These are phyloP conservation scores for Ascochyta koolunga DNA, from an alignment of 2,329 filamentous ascomycete genomes.

Conservation along the genomic window DNA sequence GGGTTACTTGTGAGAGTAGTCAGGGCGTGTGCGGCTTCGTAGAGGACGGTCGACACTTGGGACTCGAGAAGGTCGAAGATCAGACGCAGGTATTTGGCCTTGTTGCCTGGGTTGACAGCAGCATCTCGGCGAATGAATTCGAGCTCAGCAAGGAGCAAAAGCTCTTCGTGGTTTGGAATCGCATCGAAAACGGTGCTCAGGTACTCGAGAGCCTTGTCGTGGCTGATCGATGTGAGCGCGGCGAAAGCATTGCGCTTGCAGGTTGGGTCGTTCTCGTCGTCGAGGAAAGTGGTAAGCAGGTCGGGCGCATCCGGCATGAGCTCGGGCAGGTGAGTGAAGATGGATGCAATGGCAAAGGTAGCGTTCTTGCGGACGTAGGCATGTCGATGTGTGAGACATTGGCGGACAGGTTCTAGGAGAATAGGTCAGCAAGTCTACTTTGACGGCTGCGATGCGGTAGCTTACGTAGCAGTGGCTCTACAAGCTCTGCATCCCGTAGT, in stretches of 20 bases:
- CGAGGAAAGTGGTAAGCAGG: conserved; percentile 86
- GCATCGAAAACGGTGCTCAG: conserved; percentile 89
- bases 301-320: conserved; percentile 96
- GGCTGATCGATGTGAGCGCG: conserved; percentile 86
- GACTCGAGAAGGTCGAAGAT: conserved; percentile 98
- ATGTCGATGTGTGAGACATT: conserved; percentile 93
- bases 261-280: conserved; percentile 88
- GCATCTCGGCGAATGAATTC: conserved; percentile 99
- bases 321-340: conserved; percentile 86
- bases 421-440: conserved; percentile 14
- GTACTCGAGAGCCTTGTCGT: conserved; percentile 89
- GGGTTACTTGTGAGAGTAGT: conserved; percentile 95
- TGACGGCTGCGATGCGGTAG: background rate
- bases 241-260: conserved; percentile 99
- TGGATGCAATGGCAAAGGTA: conserved; percentile 91
- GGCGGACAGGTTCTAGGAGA: conserved; percentile 72
- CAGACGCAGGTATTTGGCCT: conserved; percentile 89
- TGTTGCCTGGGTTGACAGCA: conserved; percentile 92
- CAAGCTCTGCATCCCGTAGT: conserved; percentile 90
- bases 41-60: conserved; percentile 90
- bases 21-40: conserved; percentile 94
- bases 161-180: conserved; percentile 91
- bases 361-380: conserved; percentile 98
- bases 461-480: conserved; percentile 83
- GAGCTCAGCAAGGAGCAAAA: conserved; percentile 89